A percentile compares a stretch with the other conserved stretches of the same genome.
phyloP scores from a whole-genome alignment of 257 asterid species.

The Rubia yunnanensis region DNA sequence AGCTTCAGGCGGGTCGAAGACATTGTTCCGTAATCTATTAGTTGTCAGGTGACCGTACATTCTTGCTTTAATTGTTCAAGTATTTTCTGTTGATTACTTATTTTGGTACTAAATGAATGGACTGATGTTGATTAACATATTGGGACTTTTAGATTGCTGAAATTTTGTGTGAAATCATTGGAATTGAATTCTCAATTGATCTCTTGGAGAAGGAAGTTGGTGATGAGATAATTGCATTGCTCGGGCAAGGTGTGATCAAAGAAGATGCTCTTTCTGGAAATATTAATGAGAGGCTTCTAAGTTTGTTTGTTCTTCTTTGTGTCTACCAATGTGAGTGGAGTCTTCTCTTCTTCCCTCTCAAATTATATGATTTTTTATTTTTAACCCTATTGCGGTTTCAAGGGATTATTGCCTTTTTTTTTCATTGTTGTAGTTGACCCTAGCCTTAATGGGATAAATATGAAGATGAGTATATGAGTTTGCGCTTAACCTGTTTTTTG shows the following conservation, averaged over 20 bases:
- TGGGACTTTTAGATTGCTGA: slow-evolving; percentile 60
- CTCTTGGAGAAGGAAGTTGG: slow-evolving; percentile 79
- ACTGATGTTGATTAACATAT: slow-evolving; percentile 17
- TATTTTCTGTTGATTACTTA: background rate
- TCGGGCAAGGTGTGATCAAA: slow-evolving; percentile 97
- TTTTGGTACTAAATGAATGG: background rate
- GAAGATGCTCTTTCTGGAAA: no score
- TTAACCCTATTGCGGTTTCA: no score
- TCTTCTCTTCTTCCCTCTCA: no score
- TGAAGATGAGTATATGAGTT: no score
- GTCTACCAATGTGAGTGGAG: no score
- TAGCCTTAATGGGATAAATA: no score
- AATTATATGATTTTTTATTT: no score
- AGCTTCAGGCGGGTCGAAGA: slow-evolving; percentile 87
- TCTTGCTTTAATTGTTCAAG: slow-evolving; percentile 10
- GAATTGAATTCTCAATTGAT: slow-evolving; percentile 71
- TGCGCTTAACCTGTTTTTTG: no score
- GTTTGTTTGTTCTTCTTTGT: no score
- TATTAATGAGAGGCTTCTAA: no score
- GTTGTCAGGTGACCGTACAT: slow-evolving; percentile 59
- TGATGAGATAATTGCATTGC: slow-evolving; percentile 74
- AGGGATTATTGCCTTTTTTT: no score
- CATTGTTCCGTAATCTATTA: slow-evolving; percentile 80
- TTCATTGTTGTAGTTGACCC: no score
- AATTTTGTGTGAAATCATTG: slow-evolving; percentile 53